Evolutionary conservation across 169 alveolate genomes (phyloP).

Genomic region (Cryptosporidium xiaoi): DNA sequence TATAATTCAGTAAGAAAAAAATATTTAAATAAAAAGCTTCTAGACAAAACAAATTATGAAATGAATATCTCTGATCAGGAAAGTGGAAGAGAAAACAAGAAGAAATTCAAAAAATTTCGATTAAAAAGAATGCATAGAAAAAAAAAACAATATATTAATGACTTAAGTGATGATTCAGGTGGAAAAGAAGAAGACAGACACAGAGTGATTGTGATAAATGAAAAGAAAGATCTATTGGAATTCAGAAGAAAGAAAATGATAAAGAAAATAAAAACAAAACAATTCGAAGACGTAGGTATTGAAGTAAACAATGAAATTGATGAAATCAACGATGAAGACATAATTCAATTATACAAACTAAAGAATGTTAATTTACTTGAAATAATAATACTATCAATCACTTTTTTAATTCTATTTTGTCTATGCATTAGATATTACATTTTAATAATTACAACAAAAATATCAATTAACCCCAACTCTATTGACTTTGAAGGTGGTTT

Average conservation of each 20-base stretch:
- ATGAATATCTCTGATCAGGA: constrained; percentile 59
- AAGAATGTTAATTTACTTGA: constrained; percentile 17
- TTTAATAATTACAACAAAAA: constrained; percentile 10
- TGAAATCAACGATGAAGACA: constrained; percentile 57
- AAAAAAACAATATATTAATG: constrained; percentile 32
- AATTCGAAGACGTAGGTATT: background rate
- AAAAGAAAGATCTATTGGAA: constrained; percentile 35
- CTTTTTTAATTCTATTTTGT: constrained; percentile 29
- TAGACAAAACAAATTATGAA: constrained; percentile 31
- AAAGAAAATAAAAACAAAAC: background rate
- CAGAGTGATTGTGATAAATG: background rate
- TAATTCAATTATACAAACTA: constrained; percentile 29
- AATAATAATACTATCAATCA: constrained; percentile 12
- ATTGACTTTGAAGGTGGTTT: constrained; percentile 68
- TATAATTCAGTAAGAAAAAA: constrained; percentile 41
- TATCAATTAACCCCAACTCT: constrained; percentile 25
- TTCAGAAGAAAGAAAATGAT: constrained; percentile 29
- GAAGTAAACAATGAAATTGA: constrained; percentile 11
- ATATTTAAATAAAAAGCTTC: constrained; percentile 30
- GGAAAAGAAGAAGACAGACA: background rate
- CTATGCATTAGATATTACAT: constrained; percentile 26
- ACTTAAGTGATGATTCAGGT: background rate
- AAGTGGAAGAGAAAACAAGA: constrained; percentile 11
- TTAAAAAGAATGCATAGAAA: constrained; percentile 12
- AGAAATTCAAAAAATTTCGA: constrained; percentile 13